Evolutionary conservation across 2,329 filamentous ascomycete genomes (phyloP), one percentile per base, ranked within the genome.

Genomic region (Aspergillus tamarii): DNA sequence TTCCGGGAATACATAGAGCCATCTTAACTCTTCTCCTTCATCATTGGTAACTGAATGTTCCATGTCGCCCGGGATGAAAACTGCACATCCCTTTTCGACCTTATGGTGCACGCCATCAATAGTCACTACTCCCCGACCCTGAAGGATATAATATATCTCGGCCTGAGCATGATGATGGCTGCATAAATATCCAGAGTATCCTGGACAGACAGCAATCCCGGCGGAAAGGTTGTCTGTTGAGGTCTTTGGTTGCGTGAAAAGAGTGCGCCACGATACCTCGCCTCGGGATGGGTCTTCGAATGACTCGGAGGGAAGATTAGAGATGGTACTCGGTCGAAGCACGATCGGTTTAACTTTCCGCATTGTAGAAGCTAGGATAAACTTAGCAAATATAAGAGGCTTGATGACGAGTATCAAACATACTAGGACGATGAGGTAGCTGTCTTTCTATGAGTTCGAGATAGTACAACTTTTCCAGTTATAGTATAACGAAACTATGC

Each of bases 31-130:
- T 34, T 72, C 73, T 0, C 59, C 52, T 0, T 67, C 68, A 7
- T 64, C 66, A 64, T 79, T 79, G 16, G 67, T 65, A 57, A 81
- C 73, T 3, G 76, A 78, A 71, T 83, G 81, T 68, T 81, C 77
- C 2, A 79, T 77, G 73, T 82, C 70, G 0, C 78, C 77, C 0
- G 81, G 81, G 39, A 83, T 79, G 63, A 76, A 83, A 1, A 82
- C 72, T 9, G 76, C 73, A 55, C 68, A 73, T 5, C 79, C 80
- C 30, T 70, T 71, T 14, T 59, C 52, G 0, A 83, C 76, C 1
- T 56, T 59, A 57, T 76, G 66, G 26, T 75, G 70, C 8, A 66
- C 57, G 4, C 76, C 79, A 53, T 82, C 77, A 19, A 83, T 76
- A 0, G 67, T 73, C 3, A 82, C 72, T 9, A 77, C 66, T 0